Conservation (phyloP, 805 yeast genomes). For the Kodamaea sagamina region DNA sequence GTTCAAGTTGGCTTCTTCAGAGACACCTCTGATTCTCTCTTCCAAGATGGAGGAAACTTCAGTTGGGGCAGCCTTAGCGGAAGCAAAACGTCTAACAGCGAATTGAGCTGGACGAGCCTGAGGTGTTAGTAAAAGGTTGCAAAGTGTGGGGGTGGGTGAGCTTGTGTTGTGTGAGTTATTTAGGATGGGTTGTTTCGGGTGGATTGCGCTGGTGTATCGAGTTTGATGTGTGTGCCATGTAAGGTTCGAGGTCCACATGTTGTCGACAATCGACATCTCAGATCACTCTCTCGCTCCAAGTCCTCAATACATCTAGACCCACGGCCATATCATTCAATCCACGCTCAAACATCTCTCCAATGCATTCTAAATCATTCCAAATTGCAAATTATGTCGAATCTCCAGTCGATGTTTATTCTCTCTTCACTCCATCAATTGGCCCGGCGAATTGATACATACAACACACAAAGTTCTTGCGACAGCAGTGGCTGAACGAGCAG, state of each 20-base stretch:
- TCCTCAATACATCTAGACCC: too few species aligned
- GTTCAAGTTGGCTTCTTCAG: slow-evolving; percentile 95
- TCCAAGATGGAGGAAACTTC: slow-evolving; percentile 99
- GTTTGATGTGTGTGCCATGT: too few species aligned
- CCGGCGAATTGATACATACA: slow-evolving; percentile 22
- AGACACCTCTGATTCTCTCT: slow-evolving; percentile 98
- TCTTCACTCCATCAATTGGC: background rate
- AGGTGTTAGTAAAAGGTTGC: slow-evolving; percentile 1
- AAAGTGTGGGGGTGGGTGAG: background rate
- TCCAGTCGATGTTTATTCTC: background rate
- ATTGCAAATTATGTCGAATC: background rate
- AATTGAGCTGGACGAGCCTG: slow-evolving; percentile 72
- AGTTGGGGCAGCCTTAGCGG: slow-evolving; percentile 97
- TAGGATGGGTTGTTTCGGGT: too few species aligned
- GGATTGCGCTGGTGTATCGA: too few species aligned
- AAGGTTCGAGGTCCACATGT: too few species aligned
- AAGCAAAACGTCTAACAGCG: slow-evolving; percentile 80
- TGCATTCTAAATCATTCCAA: background rate
- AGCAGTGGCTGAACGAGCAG: slow-evolving; percentile 72
- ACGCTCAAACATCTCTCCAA: background rate
- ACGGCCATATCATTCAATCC: too few species aligned
- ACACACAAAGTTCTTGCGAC: slow-evolving; percentile 28
- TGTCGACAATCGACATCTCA: too few species aligned
- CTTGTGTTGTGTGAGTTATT: too few species aligned
- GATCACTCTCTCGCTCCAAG: too few species aligned